Evolutionary conservation across 768 basidiomycete species (phyloP), one percentile per base, ranked within the genome.

Genomic region (Kwoniella mangroviensis): DNA sequence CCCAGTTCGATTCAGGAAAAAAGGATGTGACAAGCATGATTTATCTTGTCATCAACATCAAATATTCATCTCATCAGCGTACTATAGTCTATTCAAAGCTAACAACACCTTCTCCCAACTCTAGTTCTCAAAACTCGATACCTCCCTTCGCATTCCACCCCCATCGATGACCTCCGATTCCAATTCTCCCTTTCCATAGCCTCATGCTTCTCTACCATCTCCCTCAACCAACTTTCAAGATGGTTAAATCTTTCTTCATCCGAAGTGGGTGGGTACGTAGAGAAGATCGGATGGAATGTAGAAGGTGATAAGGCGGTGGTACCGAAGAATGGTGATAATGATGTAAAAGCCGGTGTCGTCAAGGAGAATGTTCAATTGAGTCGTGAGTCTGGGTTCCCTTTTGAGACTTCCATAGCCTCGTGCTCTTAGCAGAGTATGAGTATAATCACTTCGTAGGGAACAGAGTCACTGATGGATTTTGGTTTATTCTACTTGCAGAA

Each of bases 311-410:
- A 67, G 2, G 79, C 81, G 21, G 69, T 66, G 13, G 72, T 83
- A 40, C 79, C 80, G 24, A 75, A 74, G 62, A 84, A 84, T 69
- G 82, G 82, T 41, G 83, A 84, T 66, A 84, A 84, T 70, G 79
- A 82, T 67, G 83, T 84, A 54, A 83, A 84, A 74, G 79, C 82
- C 17, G 81, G 82, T 63, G 81, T 81, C 2, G 78, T 84, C 58
- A 81, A 77, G 67, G 83, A 84, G 77, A 76, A 74, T 26, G 83
- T 84, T 6, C 82, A 84, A 72, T 62, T 84, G 42, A 75, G 68
- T 59, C 83, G 83, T 84, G 59, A 78, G 82, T 84, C 42, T 43
- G 3, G 2, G 2, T 22, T 57, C 21, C 49, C 26, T 2, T 4
- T 26, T 26, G 26, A 26, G 26, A 26, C 26, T 26, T 26, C 26